Evolutionary conservation across 371 early-diverging fungal species (phyloP).

Genomic region (Smittium mucronatum): DNA sequence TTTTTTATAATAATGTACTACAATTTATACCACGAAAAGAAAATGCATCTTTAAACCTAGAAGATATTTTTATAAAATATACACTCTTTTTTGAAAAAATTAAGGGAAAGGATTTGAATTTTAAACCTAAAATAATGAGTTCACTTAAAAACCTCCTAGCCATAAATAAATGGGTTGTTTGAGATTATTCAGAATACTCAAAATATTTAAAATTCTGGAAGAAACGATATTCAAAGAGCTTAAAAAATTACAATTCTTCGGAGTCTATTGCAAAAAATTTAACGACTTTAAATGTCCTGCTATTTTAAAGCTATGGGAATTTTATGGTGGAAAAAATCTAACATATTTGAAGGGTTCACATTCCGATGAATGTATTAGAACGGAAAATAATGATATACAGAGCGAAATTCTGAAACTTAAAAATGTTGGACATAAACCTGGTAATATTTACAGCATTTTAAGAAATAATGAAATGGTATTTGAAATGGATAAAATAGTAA

Average conservation of each 20-base stretch:
- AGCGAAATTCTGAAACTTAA: neutral
- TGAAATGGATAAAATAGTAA: neutral
- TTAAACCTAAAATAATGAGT: neutral
- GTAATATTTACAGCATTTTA: neutral
- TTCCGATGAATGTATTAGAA: neutral
- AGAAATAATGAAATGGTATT: neutral
- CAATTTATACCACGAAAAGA: neutral
- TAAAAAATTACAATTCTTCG: neutral
- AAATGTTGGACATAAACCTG: neutral
- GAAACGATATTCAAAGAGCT: neutral
- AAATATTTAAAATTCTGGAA: neutral
- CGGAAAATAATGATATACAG: neutral
- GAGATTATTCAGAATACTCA: neutral
- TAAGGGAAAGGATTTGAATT: neutral
- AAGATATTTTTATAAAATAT: neutral
- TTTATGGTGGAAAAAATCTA: neutral
- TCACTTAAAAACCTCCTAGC: neutral
- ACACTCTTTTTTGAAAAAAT: neutral
- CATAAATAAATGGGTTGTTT: neutral
- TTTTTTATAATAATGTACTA: neutral
- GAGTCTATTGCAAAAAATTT: neutral
- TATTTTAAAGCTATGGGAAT: neutral
- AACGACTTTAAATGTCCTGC: neutral
- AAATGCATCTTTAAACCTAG: neutral
- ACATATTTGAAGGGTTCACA: neutral